These are phyloP conservation scores for Sarocladium brachiariae DNA, from an alignment of 2,329 filamentous ascomycete species.

Conservation along the genomic window DNA sequence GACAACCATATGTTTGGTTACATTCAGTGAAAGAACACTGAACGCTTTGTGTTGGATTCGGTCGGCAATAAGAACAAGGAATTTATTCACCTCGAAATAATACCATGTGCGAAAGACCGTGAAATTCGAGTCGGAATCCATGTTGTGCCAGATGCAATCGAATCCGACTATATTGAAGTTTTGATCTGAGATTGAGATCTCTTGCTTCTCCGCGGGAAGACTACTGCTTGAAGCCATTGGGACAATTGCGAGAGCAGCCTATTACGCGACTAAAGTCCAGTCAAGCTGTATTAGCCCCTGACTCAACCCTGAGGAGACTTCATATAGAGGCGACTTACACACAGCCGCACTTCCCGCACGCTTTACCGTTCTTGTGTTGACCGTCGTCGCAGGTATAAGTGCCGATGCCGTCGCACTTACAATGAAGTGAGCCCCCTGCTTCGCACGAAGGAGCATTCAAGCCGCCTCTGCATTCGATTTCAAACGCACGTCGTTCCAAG, in stretches of 20 bases:
- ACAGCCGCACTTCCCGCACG: not conserved
- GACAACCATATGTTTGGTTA: slow-evolving; percentile 4
- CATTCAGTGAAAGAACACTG: not conserved
- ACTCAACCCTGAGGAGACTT: not conserved
- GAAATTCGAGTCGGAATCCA: slow-evolving; percentile 1
- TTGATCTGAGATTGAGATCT: slow-evolving; percentile 1
- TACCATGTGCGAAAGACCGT: not conserved
- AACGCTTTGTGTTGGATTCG: slow-evolving; percentile 1
- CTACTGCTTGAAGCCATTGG: not conserved
- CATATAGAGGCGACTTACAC: not conserved
- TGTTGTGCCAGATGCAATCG: slow-evolving; percentile 8
- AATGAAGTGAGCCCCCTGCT: not conserved
- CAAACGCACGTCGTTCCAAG: not conserved
- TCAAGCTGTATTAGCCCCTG: not conserved
- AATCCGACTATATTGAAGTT: slow-evolving; percentile 3
- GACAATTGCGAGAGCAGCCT: not conserved
- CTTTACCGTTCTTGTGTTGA: not conserved
- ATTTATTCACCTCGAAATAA: not conserved
- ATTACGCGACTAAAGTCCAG: not conserved
- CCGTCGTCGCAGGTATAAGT: not conserved
- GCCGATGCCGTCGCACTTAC: not conserved
- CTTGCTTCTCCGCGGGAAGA: not conserved
- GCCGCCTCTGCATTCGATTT: not conserved
- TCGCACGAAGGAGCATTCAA: not conserved
- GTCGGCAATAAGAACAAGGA: not conserved